A percentile compares a stretch with the other conserved stretches of the same genome.
Evolutionary conservation across 352 stramenopile genomes (phyloP).

Genomic region (Aphanomyces stellatus): DNA sequence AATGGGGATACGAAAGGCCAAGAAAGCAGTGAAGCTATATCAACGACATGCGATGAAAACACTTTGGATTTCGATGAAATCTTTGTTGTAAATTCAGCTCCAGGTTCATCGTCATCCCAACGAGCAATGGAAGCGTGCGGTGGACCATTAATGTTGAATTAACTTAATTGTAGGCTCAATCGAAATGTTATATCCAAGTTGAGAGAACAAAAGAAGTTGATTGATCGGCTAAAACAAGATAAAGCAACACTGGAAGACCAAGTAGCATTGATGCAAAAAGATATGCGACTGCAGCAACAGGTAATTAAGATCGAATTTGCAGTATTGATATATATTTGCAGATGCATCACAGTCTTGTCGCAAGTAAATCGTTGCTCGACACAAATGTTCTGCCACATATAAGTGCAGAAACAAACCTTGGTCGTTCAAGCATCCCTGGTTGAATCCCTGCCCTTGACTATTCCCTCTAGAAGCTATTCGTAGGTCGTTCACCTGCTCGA

Average conservation of each 20-base stretch:
- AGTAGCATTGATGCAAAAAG: constrained; percentile 33
- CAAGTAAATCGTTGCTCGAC: background rate
- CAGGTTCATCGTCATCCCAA: background rate
- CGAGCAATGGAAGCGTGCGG: constrained; percentile 7
- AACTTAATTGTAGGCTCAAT: constrained; percentile 15
- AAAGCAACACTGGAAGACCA: constrained; percentile 36
- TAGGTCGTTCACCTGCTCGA: constrained; percentile 7
- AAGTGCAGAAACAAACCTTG: background rate
- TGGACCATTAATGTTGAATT: too few species aligned
- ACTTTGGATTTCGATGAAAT: background rate
- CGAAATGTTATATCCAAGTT: constrained; percentile 26
- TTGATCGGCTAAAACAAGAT: constrained; percentile 36
- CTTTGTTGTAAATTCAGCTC: background rate
- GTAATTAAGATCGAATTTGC: background rate
- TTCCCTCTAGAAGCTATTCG: too few species aligned
- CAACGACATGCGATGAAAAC: background rate
- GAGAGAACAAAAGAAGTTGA: constrained; percentile 42
- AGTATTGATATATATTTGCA: background rate
- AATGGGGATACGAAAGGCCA: background rate
- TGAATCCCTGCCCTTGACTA: too few species aligned
- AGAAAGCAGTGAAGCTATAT: background rate
- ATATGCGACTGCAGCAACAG: constrained; percentile 7
- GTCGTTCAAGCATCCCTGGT: background rate
- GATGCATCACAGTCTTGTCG: constrained; percentile 9
- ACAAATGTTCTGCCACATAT: background rate